These are phyloP conservation scores for Monilinia fructicola DNA, from an alignment of 2,329 filamentous ascomycete genomes.

Conservation along the genomic window DNA sequence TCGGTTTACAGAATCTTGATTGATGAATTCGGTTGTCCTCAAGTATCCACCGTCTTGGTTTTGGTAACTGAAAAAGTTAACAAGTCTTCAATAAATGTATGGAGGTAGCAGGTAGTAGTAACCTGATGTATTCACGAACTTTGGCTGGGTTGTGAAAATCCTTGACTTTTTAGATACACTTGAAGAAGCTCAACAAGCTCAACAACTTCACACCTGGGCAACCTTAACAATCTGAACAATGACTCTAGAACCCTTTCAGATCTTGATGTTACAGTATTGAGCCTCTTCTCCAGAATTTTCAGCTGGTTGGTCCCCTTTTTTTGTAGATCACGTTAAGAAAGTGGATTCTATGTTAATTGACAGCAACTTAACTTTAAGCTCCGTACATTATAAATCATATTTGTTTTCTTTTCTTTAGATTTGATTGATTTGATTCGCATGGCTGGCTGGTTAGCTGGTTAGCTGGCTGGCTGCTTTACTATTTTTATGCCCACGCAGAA, in stretches of 20 bases:
- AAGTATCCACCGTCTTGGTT: neutral
- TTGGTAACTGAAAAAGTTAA: neutral
- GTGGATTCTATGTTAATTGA: neutral
- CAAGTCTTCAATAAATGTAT: too few relatives aligned
- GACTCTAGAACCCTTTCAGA: neutral
- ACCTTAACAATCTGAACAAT: neutral
- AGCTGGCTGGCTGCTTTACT: neutral
- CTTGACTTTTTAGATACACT: too few relatives aligned
- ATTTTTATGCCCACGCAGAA: slow-evolving; percentile 14
- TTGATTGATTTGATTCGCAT: neutral
- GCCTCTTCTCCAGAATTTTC: slow-evolving; percentile 10
- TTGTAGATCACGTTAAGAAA: slow-evolving; percentile 7
- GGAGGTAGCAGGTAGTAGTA: too few relatives aligned
- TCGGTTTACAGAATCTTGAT: neutral
- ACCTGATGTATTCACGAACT: neutral
- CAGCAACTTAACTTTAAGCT: too few relatives aligned
- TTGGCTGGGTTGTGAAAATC: neutral
- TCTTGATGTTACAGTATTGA: neutral
- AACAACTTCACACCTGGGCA: too few relatives aligned
- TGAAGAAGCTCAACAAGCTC: too few relatives aligned
- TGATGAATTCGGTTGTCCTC: neutral
- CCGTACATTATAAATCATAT: too few relatives aligned
- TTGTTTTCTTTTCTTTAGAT: too few relatives aligned
- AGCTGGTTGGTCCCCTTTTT: slow-evolving; percentile 12
- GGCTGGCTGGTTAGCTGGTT: neutral